Evolutionary conservation across 768 basidiomycete genomes (phyloP).

Genomic region (Lactifluus piperatus): DNA sequence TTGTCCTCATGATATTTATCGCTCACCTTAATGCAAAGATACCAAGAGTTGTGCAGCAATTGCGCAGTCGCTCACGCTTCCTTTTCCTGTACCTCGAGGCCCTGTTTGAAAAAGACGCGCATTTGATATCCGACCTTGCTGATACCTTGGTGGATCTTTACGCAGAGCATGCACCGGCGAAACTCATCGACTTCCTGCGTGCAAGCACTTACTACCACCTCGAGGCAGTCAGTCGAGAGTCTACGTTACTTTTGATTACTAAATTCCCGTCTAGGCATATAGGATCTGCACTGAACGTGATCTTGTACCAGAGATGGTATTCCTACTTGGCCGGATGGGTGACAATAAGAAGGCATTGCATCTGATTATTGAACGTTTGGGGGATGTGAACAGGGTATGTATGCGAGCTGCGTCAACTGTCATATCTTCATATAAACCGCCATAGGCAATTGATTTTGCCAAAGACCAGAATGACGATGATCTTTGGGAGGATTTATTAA

Average conservation of each 20-base stretch:
- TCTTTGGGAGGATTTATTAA: constrained; percentile 93
- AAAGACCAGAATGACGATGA: constrained; percentile 96
- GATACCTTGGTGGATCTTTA: constrained; percentile 89
- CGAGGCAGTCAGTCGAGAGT: constrained; percentile 47
- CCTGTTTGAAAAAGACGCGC: constrained; percentile 78
- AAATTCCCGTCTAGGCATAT: constrained; percentile 57
- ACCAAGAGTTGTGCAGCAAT: constrained; percentile 78
- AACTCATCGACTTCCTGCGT: constrained; percentile 85
- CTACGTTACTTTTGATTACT: neutral
- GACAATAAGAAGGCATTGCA: constrained; percentile 92
- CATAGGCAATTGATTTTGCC: constrained; percentile 80
- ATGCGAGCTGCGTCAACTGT: neutral
- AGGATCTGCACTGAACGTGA: constrained; percentile 76
- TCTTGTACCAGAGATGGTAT: constrained; percentile 94
- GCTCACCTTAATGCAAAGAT: constrained; percentile 43
- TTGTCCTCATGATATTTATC: neutral
- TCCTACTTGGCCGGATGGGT: constrained; percentile 93
- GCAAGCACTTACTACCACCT: constrained; percentile 88
- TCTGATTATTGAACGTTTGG: constrained; percentile 90
- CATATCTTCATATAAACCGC: neutral
- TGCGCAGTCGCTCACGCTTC: constrained; percentile 66
- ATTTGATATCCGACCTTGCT: constrained; percentile 70
- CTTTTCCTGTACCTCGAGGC: constrained; percentile 92
- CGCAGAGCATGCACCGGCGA: constrained; percentile 72
- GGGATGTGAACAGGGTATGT: constrained; percentile 80